Base-by-base conservation (phyloP, 164 flowering plant species). In the Magnolia sinica region DNA sequence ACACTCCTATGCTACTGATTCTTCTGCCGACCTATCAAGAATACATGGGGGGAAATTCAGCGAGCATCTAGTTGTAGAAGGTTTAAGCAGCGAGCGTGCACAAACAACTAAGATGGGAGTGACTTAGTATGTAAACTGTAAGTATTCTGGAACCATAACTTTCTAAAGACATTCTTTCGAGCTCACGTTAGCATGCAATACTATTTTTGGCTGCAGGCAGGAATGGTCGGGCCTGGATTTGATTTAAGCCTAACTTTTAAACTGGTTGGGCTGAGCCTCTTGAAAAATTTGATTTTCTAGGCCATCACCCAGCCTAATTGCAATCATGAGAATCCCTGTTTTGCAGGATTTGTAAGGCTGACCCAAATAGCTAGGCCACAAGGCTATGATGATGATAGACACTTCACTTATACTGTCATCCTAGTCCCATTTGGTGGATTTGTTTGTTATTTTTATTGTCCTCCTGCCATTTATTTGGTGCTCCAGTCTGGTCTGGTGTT, bases 41-140 rank as follows among this genome's bases (percentile, higher is more conserved):
- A 27, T 27, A 16, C 63, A 10, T 13, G 76, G n/a, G 8, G 61
- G 64, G 23, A 50, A 75, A 50, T 20, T 52, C 23, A 55, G 65
- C 8, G 61, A 76, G 73, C 16, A 27, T 70, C 29, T 22, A 61
- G 73, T 55, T 37, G 73, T 37, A n/a, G 73, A 76, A 37, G 52
- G 55, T 67, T 14, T 75, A 52, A 50, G 49, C 37, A 18, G 64
- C 77, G 87, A 82, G 65, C 74, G 74, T 68, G 81, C 79, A 68
- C 87, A 78, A 74, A 69, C 77, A 67, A 76, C 72, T 65, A 81
- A 86, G 73, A 79, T 75, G 79, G 88, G 74, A 52, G 82, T 82
- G 77, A 83, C 89, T 76, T 80, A 80, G 81, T 55, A 29, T 0
- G 45, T 64, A 2, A 79, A 76, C 22, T 74, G 84, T 82, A 51